Percentiles rank a stretch among this genome's conserved stretches.
These are phyloP conservation scores for Setaria italica DNA, from an alignment of 202 grass and related monocot species.

Conservation along the genomic window DNA sequence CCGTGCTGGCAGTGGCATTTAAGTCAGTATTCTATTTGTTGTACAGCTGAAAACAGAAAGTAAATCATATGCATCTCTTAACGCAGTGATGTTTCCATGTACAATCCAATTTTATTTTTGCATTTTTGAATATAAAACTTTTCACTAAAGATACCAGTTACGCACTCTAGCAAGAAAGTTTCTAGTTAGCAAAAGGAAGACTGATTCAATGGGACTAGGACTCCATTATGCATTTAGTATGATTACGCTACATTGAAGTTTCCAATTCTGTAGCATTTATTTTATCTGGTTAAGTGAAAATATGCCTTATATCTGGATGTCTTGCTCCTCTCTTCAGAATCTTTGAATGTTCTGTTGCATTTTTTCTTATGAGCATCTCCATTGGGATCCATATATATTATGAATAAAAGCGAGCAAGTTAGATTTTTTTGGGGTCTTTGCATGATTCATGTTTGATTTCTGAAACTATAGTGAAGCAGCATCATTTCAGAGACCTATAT, in stretches of 20 bases:
- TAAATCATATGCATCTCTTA: slow-evolving; percentile 16
- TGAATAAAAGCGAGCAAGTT: background rate
- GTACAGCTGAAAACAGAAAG: slow-evolving; percentile 9
- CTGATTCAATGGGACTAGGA: background rate
- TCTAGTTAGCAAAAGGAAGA: background rate
- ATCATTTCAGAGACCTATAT: slow-evolving; percentile 5
- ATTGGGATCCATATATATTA: background rate
- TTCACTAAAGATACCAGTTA: background rate
- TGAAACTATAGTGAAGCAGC: background rate
- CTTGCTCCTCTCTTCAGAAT: slow-evolving; percentile 30
- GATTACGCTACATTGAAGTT: background rate
- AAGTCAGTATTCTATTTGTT: slow-evolving; percentile 5
- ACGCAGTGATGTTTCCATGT: background rate
- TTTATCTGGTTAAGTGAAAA: background rate
- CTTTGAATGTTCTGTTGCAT: background rate
- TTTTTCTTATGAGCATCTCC: slow-evolving; percentile 23
- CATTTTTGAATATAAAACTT: background rate
- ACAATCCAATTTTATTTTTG: background rate
- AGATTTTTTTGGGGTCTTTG: slow-evolving; percentile 10
- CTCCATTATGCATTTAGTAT: slow-evolving; percentile 5
- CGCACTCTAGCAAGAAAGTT: background rate
- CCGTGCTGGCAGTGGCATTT: slow-evolving; percentile 6
- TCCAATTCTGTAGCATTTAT: slow-evolving; percentile 2
- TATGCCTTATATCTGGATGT: background rate
- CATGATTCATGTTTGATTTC: slow-evolving; percentile 27